These are phyloP conservation scores for Phlyctochytrium bullatum DNA, from an alignment of 192 early-diverging fungal species.

Conservation along the genomic window DNA sequence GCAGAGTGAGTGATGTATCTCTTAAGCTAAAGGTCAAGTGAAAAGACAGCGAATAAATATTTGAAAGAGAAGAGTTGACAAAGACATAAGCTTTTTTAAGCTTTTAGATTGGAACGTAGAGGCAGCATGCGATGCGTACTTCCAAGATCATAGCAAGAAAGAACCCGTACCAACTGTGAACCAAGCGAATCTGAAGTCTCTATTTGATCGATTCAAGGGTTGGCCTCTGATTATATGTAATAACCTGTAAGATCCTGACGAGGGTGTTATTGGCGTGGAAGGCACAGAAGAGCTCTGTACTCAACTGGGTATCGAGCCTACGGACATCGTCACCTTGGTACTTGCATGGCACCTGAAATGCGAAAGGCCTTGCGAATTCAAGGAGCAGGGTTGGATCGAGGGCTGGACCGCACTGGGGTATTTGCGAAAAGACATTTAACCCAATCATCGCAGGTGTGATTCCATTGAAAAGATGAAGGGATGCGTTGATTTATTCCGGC, in stretches of 20 bases:
- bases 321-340: slow-evolving; percentile 68
- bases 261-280: slow-evolving; percentile 67
- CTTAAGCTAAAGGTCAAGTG: slow-evolving; percentile 37
- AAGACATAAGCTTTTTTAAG: not conserved
- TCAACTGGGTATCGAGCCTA: slow-evolving; percentile 72
- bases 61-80: slow-evolving; percentile 44
- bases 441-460: slow-evolving; percentile 43
- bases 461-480: slow-evolving; percentile 62
- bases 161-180: slow-evolving; percentile 16
- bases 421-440: not conserved
- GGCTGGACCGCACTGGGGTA: slow-evolving; percentile 67
- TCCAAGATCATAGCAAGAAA: slow-evolving; percentile 29
- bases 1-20: no score
- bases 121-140: slow-evolving; percentile 62
- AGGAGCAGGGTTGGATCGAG: slow-evolving; percentile 63
- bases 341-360: slow-evolving; percentile 68
- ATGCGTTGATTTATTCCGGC: slow-evolving; percentile 43
- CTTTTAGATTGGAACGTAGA: slow-evolving; percentile 65
- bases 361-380: slow-evolving; percentile 74
- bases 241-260: slow-evolving; percentile 47
- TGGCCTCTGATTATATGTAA: not conserved
- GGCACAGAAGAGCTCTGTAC: slow-evolving; percentile 67
- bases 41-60: slow-evolving; percentile 47
- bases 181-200: slow-evolving; percentile 42
- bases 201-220: slow-evolving; percentile 80